These are phyloP conservation scores for Phytophthora crassamura DNA, from an alignment of 352 stramenopile genomes.

Conservation along the genomic window DNA sequence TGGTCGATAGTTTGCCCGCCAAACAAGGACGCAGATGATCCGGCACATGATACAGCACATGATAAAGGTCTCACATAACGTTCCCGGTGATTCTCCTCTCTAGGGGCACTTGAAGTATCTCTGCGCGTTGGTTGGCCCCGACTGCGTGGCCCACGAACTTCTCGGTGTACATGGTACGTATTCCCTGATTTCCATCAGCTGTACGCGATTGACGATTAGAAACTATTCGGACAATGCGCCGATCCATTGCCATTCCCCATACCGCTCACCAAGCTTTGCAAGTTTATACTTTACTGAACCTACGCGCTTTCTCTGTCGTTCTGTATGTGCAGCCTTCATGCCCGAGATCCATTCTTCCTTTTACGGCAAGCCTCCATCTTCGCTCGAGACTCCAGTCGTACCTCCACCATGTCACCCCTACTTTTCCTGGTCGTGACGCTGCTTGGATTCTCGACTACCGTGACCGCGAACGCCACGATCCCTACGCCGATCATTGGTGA, in stretches of 20 bases:
- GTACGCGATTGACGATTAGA: constrained; percentile 16
- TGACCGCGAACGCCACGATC: constrained; percentile 9
- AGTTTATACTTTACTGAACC: not conserved
- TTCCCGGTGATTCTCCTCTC: too few species aligned
- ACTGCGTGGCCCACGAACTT: too few species aligned
- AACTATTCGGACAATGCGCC: constrained; percentile 14
- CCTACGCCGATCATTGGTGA: constrained; percentile 29
- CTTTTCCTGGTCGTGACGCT: constrained; percentile 20
- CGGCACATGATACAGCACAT: too few species aligned
- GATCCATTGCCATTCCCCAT: constrained; percentile 25
- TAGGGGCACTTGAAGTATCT: too few species aligned
- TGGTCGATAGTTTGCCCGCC: too few species aligned
- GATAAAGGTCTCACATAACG: too few species aligned
- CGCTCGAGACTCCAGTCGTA: not conserved
- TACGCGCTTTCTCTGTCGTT: not conserved
- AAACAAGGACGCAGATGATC: too few species aligned
- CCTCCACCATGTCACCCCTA: not conserved
- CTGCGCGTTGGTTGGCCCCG: too few species aligned
- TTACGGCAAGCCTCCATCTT: constrained; percentile 7
- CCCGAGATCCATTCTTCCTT: constrained; percentile 32
- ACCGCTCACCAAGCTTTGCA: constrained; percentile 34
- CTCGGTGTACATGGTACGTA: too few species aligned
- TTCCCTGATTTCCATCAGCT: not conserved
- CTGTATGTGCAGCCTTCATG: not conserved
- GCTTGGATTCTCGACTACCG: constrained; percentile 8